A percentile compares a stretch with the other conserved stretches of the same genome.
These are phyloP conservation scores for Acacia concinna DNA, from an alignment of 331 rosid species.

Conservation along the genomic window DNA sequence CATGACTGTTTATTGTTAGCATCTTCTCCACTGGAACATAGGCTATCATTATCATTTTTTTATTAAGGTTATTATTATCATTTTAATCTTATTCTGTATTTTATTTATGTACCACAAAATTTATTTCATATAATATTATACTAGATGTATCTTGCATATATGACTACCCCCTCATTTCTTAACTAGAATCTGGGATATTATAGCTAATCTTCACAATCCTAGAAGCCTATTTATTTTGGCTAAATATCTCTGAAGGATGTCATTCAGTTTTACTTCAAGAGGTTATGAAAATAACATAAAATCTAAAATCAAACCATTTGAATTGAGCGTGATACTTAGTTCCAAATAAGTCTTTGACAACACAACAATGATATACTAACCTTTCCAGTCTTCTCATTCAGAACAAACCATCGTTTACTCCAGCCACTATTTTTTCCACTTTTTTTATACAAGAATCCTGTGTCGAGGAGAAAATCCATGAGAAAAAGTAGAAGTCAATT, in stretches of 20 bases:
- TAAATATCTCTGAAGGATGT: neutral
- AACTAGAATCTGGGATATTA: neutral
- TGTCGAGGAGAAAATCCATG: slow-evolving; percentile 10
- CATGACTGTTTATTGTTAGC: neutral
- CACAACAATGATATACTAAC: slow-evolving; percentile 38
- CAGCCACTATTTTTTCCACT: slow-evolving; percentile 58
- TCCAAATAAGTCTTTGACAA: slow-evolving; percentile 17
- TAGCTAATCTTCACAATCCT: neutral
- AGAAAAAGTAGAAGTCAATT: slow-evolving; percentile 23
- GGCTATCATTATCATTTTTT: neutral
- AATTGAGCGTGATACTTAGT: neutral
- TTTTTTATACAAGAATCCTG: slow-evolving; percentile 57
- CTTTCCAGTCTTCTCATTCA: slow-evolving; percentile 64
- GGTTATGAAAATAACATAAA: slow-evolving; percentile 10
- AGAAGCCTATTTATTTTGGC: neutral
- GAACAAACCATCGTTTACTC: slow-evolving; percentile 64
- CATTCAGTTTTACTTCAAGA: neutral
- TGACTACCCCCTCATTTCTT: neutral
- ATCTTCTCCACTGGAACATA: neutral
- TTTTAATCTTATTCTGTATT: no score
- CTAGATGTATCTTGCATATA: neutral
- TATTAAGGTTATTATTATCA: neutral
- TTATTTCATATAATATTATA: neutral
- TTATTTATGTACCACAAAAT: no score
- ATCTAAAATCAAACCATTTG: neutral